Percentiles rank a stretch among this genome's conserved stretches.
phyloP scores from a whole-genome alignment of 768 basidiomycete genomes.

The Boletus sensibilis region DNA sequence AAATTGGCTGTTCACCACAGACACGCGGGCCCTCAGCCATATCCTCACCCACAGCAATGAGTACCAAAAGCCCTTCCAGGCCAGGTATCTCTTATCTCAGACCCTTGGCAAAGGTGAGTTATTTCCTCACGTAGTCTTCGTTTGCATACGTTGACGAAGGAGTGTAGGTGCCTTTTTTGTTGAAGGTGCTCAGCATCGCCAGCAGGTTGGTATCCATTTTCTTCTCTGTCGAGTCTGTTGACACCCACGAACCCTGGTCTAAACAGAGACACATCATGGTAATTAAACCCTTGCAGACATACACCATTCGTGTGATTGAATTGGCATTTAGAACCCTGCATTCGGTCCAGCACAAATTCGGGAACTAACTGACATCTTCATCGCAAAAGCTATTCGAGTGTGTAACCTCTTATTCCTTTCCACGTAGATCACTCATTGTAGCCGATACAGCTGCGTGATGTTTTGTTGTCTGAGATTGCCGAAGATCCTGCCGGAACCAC shows the following conservation, averaged over 20 bases:
- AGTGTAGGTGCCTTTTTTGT: conserved; percentile 1
- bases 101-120: too few relatives aligned
- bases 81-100: too few relatives aligned
- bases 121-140: too few relatives aligned
- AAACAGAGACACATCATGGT: conserved; percentile 2
- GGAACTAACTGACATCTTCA: conserved; percentile 55
- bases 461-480: conserved; percentile 37
- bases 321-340: conserved; percentile 50
- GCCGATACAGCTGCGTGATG: conserved; percentile 39
- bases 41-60: too few relatives aligned
- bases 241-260: neutral
- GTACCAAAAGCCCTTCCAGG: too few relatives aligned
- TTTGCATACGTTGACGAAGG: neutral
- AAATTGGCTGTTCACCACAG: too few relatives aligned
- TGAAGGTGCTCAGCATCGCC: conserved; percentile 33
- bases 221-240: neutral
- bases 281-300: too few relatives aligned
- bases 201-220: conserved; percentile 29
- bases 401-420: neutral
- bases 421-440: neutral
- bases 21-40: too few relatives aligned
- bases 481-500: conserved; percentile 16
- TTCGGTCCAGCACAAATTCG: conserved; percentile 60
- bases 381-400: conserved; percentile 48
- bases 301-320: neutral